phyloP scores from a whole-genome alignment of 2,329 filamentous ascomycete species.

The Coleophoma eucalyptorum region DNA sequence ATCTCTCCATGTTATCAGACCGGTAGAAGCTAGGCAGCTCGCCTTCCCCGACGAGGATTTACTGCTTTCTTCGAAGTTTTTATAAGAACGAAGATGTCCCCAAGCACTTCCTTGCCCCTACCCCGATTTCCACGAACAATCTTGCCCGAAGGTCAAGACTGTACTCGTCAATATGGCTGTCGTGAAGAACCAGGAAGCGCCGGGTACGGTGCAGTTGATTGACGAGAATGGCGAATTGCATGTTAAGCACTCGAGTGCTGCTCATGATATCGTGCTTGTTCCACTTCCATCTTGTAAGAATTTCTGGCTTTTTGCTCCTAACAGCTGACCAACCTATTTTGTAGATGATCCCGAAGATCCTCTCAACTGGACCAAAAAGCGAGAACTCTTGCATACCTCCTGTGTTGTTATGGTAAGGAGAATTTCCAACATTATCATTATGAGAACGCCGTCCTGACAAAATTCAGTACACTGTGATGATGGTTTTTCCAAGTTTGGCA shows the following conservation, averaged over 20 bases:
- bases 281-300: conserved; percentile 22
- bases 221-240: conserved; percentile 18
- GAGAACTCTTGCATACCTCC: conserved; percentile 26
- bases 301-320: background rate
- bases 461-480: conserved; percentile 36
- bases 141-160: no score
- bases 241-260: conserved; percentile 16
- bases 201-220: conserved; percentile 25
- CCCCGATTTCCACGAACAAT: no score
- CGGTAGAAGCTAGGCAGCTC: no score
- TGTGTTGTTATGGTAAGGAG: conserved; percentile 20
- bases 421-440: no score
- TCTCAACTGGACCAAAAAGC: conserved; percentile 28
- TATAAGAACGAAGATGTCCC: no score
- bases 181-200: conserved; percentile 14
- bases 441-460: no score
- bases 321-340: background rate
- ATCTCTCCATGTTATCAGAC: no score
- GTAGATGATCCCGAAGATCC: conserved; percentile 32
- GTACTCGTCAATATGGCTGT: conserved; percentile 5
- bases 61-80: no score
- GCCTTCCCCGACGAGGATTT: no score
- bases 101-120: no score
- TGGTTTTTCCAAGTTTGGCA: conserved; percentile 40
- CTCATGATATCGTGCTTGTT: conserved; percentile 23